A percentile compares a stretch with the other conserved stretches of the same genome.
These are phyloP conservation scores for Phytopythium kandeliae DNA, from an alignment of 352 stramenopile species.

Conservation along the genomic window DNA sequence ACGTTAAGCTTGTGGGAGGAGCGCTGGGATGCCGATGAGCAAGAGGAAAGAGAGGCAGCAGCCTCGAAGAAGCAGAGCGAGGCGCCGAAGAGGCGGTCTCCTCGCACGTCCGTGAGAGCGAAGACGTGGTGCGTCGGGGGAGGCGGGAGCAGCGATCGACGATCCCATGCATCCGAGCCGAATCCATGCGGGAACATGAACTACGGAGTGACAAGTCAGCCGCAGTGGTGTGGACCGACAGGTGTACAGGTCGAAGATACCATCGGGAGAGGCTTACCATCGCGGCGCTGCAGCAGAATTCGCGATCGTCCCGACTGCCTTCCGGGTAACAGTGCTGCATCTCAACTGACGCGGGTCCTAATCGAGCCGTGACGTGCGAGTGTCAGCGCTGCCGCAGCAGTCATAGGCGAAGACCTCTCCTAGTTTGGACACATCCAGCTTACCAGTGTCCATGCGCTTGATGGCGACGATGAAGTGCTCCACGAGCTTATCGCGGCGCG, in stretches of 20 bases:
- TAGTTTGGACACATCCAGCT: too few species aligned
- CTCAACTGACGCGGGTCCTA: conserved; percentile 7
- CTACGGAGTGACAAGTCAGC: conserved; percentile 9
- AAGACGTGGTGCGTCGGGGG: conserved; percentile 47
- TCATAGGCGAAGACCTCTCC: not conserved
- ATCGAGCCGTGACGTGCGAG: not conserved
- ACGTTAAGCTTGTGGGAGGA: not conserved
- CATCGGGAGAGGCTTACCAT: conserved; percentile 20
- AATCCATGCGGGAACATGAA: conserved; percentile 49
- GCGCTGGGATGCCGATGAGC: not conserved
- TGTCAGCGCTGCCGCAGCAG: not conserved
- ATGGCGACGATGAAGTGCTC: conserved; percentile 41
- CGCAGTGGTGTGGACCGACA: too few species aligned
- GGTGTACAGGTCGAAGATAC: too few species aligned
- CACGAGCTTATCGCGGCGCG: conserved; percentile 15
- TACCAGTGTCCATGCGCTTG: conserved; percentile 12
- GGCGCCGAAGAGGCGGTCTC: conserved; percentile 39
- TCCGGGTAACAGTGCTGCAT: conserved; percentile 34
- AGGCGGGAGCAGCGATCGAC: conserved; percentile 13
- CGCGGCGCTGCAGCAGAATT: conserved; percentile 42
- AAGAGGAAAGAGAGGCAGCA: not conserved
- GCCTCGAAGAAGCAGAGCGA: conserved; percentile 49
- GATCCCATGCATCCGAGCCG: conserved; percentile 12
- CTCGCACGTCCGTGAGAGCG: conserved; percentile 33
- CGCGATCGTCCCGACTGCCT: conserved; percentile 15